Evolutionary conservation across 208 protist species (phyloP), one percentile per base, ranked within the genome.

Genomic region (Leishmania tropica): DNA sequence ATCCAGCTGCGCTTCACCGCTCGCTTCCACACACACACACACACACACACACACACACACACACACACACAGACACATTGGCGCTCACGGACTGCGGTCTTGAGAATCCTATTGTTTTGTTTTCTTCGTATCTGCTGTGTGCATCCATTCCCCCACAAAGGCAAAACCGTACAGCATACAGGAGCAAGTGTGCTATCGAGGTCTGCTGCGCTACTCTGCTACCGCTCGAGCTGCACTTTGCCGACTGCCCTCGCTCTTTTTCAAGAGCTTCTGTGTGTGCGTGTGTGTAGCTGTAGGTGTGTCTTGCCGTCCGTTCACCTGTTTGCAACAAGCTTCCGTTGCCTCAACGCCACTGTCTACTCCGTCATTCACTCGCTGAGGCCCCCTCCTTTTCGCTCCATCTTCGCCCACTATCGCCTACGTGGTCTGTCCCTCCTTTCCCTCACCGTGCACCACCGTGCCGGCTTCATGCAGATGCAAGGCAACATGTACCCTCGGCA

Each of bases 401-500:
- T 24, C 31, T 60, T 6, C 7, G 2, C n/a, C 71, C 65, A 24
- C 28, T 37, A 11, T n/a, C 35, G 21, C 13, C 71, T 56, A 35
- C 10, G 71, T 21, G 47, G 28, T 10, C 71, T 13, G 53, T 28
- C 11, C n/a, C 51, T 35, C 21, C n/a, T 21, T 76, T 24, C 13
- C 53, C 24, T 58, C 28, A n/a, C 37, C 48, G 28, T 68, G 68
- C 31, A 79, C 54, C 24, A 37, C 71, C 31, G 42, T 8, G 56
- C 53, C 53, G 72, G 28, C n/a, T 60, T 78, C 67, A 71, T 65
- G 80, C 81, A 77, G 15, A 76, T 85, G 81, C 77, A 56, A 15
- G 73, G 77, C 40, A 68, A 31, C 64, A 68, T 85, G 13, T 64
- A 85, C n/a, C 72, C 76, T 17, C 70, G 78, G 77, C 81, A 78